Percentiles rank a stretch among this genome's conserved stretches.
Evolutionary conservation across 2,329 filamentous ascomycete species (phyloP).

Genomic region (Pseudogymnoascus sp.): DNA sequence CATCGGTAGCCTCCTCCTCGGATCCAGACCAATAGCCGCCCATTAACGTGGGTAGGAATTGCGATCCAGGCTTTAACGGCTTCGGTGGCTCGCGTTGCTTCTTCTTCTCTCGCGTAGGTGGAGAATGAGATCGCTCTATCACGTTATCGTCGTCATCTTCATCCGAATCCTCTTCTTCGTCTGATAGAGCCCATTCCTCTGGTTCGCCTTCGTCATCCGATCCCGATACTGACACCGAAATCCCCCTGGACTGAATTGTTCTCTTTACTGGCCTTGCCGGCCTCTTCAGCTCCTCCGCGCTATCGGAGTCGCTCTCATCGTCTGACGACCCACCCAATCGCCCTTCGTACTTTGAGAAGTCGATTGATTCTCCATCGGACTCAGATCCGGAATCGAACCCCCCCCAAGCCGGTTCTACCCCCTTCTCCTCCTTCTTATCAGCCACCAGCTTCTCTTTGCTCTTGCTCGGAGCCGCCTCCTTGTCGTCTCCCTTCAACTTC

Average conservation of each 20-base stretch:
- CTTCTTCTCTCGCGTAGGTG: conserved; percentile 20
- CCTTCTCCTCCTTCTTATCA: conserved; percentile 18
- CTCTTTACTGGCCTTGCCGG: conserved; percentile 14
- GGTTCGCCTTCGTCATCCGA: conserved; percentile 13
- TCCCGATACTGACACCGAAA: conserved; percentile 13
- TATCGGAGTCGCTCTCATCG: conserved; percentile 25
- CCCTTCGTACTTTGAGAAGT: conserved; percentile 26
- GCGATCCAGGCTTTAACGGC: conserved; percentile 35
- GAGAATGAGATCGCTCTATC: conserved; percentile 11
- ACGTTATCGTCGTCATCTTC: conserved; percentile 18
- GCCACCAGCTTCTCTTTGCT: background rate
- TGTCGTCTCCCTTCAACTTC: background rate
- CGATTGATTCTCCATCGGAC: conserved; percentile 18
- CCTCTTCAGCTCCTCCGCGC: conserved; percentile 22
- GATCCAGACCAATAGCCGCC: conserved; percentile 74
- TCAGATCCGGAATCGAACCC: conserved; percentile 19
- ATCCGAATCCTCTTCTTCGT: conserved; percentile 11
- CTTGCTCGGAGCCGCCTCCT: background rate
- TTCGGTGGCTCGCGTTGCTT: conserved; percentile 18
- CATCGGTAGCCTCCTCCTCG: conserved; percentile 57
- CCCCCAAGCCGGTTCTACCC: conserved; percentile 19
- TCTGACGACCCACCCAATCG: conserved; percentile 29
- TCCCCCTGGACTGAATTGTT: conserved; percentile 12
- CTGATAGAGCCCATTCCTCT: conserved; percentile 2
- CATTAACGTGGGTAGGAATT: conserved; percentile 71